These are phyloP conservation scores for Thecaphora frezii DNA, from an alignment of 1,284 basidiomycete species.

Conservation along the genomic window DNA sequence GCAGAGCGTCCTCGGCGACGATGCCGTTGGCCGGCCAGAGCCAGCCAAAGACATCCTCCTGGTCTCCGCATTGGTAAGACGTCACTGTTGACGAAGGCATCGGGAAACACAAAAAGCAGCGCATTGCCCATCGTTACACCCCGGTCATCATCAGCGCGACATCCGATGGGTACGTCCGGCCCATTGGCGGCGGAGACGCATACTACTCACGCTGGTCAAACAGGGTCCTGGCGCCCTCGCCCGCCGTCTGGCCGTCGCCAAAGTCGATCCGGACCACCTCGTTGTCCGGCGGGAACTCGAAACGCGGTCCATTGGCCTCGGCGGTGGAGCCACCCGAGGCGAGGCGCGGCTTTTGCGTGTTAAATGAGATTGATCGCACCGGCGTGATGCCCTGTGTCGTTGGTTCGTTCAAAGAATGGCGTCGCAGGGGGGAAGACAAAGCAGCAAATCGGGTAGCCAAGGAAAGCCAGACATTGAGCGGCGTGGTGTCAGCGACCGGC, in stretches of 20 bases:
- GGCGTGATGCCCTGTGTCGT: constrained; percentile 52
- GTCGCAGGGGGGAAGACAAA: constrained; percentile 1
- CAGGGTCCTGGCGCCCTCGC: constrained; percentile 31
- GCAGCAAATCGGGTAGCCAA: too few relatives aligned
- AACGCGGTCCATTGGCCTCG: constrained; percentile 30
- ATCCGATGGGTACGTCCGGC: too few relatives aligned
- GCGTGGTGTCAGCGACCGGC: too few relatives aligned
- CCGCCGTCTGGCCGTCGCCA: constrained; percentile 58
- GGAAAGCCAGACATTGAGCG: too few relatives aligned
- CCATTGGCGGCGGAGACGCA: too few relatives aligned
- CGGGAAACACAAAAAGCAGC: too few relatives aligned
- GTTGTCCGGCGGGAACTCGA: constrained; percentile 35
- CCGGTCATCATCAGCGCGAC: too few relatives aligned
- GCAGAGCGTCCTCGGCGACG: constrained; percentile 37
- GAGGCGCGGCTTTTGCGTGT: constrained; percentile 39
- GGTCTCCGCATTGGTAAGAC: constrained; percentile 47
- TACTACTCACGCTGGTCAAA: constrained; percentile 35
- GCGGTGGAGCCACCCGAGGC: constrained; percentile 5
- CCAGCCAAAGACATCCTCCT: constrained; percentile 52
- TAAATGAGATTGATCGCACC: constrained; percentile 58
- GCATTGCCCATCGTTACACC: too few relatives aligned
- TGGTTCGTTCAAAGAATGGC: background rate
- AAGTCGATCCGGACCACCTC: constrained; percentile 50
- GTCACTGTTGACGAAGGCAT: constrained; percentile 27
- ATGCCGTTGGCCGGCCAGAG: constrained; percentile 57